These are phyloP conservation scores for Saksenaea vasiformis DNA, from an alignment of 371 early-diverging fungal species.

Conservation along the genomic window DNA sequence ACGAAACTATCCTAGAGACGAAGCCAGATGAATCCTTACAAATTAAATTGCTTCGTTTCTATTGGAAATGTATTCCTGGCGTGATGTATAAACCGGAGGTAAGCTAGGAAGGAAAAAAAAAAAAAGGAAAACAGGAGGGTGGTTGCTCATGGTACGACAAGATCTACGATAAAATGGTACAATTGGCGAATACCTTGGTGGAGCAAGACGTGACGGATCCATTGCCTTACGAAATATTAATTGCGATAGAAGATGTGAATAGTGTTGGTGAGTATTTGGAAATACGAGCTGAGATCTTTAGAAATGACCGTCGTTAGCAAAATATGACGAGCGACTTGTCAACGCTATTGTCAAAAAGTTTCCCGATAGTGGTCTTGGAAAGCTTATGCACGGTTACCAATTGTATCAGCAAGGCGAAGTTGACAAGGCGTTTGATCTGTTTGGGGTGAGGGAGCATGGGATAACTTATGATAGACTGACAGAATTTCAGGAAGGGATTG, in stretches of 20 bases:
- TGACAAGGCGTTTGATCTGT: slow-evolving; percentile 51
- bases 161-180: slow-evolving; percentile 35
- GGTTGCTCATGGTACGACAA: slow-evolving; percentile 1
- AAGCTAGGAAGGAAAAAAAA: not conserved
- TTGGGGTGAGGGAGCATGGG: too few relatives aligned
- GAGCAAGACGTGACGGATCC: slow-evolving; percentile 26
- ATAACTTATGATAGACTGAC: not conserved
- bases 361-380: slow-evolving; percentile 54
- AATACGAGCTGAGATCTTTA: not conserved
- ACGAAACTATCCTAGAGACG: slow-evolving; percentile 40
- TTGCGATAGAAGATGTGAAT: slow-evolving; percentile 50
- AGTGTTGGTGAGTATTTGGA: slow-evolving; percentile 28
- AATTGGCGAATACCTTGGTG: slow-evolving; percentile 41
- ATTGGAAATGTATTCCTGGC: slow-evolving; percentile 28
- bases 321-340: slow-evolving; percentile 50
- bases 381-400: slow-evolving; percentile 51
- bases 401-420: slow-evolving; percentile 40
- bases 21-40: slow-evolving; percentile 21
- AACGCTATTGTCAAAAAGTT: slow-evolving; percentile 44
- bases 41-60: slow-evolving; percentile 31
- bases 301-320: slow-evolving; percentile 18
- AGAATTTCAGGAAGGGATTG: slow-evolving; percentile 48
- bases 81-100: slow-evolving; percentile 29
- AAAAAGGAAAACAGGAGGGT: too few relatives aligned
- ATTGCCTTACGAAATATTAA: slow-evolving; percentile 52